A percentile compares a stretch with the other conserved stretches of the same genome.
Conservation (phyloP, 345 rosid genomes). For the Psidium guajava region DNA sequence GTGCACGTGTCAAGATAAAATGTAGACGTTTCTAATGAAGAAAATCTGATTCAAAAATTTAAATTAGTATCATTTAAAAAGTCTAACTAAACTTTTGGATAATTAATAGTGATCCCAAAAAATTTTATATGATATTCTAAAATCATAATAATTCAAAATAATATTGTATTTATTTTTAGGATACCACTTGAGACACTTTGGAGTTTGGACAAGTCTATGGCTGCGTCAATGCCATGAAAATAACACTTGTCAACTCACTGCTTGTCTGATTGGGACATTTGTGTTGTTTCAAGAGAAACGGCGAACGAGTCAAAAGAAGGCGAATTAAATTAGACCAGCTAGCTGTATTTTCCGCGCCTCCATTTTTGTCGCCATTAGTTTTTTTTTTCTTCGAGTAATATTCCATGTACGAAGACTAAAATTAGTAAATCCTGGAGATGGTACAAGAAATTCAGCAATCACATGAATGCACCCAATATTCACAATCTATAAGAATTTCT, state of each 20-base stretch:
- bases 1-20: not conserved
- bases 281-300: not conserved
- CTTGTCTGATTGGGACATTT: not conserved
- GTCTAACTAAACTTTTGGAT: not conserved
- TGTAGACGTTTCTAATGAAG: not conserved
- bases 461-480: not conserved
- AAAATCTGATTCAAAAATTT: not conserved
- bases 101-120: not conserved
- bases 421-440: not conserved
- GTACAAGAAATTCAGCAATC: not conserved
- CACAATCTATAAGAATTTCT: not conserved
- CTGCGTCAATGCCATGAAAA: not conserved
- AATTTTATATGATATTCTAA: not conserved
- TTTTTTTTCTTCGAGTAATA: not conserved
- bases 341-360: not conserved
- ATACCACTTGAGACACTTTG: not conserved
- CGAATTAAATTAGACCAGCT: not conserved
- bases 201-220: not conserved
- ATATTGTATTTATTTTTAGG: not conserved
- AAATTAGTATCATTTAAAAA: not conserved
- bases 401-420: not conserved
- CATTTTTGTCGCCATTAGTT: not conserved
- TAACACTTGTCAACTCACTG: not conserved
- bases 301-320: not conserved
- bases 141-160: not conserved